phyloP scores from a whole-genome alignment of 2,329 filamentous ascomycete genomes.

The Ophiostoma pallidulum region DNA sequence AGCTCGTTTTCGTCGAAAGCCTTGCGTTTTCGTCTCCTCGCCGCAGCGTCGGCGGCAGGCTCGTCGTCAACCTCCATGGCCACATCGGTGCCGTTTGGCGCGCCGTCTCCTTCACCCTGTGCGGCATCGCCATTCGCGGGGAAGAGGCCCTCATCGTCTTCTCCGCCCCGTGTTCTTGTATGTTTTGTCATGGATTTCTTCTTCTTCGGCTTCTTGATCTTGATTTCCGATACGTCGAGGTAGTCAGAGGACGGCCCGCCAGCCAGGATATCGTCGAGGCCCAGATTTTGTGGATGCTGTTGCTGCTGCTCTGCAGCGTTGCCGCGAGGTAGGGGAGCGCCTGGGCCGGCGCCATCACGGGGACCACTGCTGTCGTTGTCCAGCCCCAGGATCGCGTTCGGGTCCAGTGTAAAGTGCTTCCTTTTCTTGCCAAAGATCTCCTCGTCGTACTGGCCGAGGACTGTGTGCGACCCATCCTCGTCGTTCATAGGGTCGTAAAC shows the following conservation, averaged over 20 bases:
- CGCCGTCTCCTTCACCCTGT: constrained; percentile 11
- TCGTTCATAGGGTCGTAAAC: constrained; percentile 72
- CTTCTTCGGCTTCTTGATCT: constrained; percentile 89
- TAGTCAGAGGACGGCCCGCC: constrained; percentile 75
- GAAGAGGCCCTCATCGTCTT: constrained; percentile 51
- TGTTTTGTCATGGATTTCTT: constrained; percentile 67
- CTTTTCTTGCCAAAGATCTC: constrained; percentile 85
- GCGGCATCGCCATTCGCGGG: constrained; percentile 21
- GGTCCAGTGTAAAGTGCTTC: constrained; percentile 81
- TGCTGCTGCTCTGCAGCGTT: constrained; percentile 46
- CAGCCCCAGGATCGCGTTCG: constrained; percentile 59
- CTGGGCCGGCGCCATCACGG: background rate
- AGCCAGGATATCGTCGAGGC: constrained; percentile 57
- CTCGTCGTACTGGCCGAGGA: constrained; percentile 90
- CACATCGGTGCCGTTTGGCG: constrained; percentile 26
- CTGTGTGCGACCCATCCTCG: constrained; percentile 51
- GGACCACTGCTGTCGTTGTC: constrained; percentile 40
- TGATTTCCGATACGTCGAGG: constrained; percentile 74
- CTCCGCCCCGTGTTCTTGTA: constrained; percentile 56
- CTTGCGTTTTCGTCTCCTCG: constrained; percentile 49
- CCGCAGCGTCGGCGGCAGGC: constrained; percentile 22
- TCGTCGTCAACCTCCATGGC: constrained; percentile 68
- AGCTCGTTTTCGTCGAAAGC: constrained; percentile 47
- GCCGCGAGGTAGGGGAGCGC: background rate
- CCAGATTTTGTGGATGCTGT: too few relatives aligned